Evolutionary conservation across 2,329 filamentous ascomycete genomes (phyloP).

Genomic region (Chaetomium sp.): DNA sequence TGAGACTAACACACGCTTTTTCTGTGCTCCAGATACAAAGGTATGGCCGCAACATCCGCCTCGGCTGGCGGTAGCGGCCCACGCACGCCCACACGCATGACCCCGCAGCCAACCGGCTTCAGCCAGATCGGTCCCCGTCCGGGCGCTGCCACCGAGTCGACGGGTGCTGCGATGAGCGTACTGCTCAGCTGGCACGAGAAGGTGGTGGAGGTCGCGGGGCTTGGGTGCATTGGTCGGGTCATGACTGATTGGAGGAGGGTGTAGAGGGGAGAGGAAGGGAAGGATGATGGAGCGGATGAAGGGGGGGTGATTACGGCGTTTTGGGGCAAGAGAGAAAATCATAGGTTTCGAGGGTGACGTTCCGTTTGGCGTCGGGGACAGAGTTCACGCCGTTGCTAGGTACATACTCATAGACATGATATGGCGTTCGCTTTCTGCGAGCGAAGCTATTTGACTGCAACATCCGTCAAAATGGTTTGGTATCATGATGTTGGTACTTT

Average conservation of each 20-base stretch:
- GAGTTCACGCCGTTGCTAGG: too few relatives aligned
- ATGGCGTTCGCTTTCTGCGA: too few relatives aligned
- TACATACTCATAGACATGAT: too few relatives aligned
- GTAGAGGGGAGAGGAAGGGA: slow-evolving; percentile 34
- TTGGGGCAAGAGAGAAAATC: neutral
- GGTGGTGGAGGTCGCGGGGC: slow-evolving; percentile 85
- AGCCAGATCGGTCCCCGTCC: slow-evolving; percentile 64
- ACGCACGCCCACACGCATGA: slow-evolving; percentile 44
- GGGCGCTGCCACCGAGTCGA: slow-evolving; percentile 54
- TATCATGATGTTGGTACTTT: too few relatives aligned
- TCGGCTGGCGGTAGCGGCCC: slow-evolving; percentile 35
- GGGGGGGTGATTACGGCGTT: neutral
- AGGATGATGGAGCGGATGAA: slow-evolving; percentile 7
- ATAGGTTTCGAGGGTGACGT: neutral
- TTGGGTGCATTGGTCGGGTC: slow-evolving; percentile 84
- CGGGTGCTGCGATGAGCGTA: slow-evolving; percentile 90
- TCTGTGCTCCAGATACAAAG: slow-evolving; percentile 65
- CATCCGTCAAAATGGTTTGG: too few relatives aligned
- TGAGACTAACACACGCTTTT: neutral
- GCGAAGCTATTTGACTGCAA: too few relatives aligned
- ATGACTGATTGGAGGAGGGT: slow-evolving; percentile 97
- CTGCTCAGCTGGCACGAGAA: slow-evolving; percentile 98
- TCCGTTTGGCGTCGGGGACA: neutral
- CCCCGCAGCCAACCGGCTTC: slow-evolving; percentile 81
- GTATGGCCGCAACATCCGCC: slow-evolving; percentile 57